Evolutionary conservation across 768 basidiomycete genomes (phyloP), one percentile per base, ranked within the genome.

Genomic region (Panaeolus papilionaceus): DNA sequence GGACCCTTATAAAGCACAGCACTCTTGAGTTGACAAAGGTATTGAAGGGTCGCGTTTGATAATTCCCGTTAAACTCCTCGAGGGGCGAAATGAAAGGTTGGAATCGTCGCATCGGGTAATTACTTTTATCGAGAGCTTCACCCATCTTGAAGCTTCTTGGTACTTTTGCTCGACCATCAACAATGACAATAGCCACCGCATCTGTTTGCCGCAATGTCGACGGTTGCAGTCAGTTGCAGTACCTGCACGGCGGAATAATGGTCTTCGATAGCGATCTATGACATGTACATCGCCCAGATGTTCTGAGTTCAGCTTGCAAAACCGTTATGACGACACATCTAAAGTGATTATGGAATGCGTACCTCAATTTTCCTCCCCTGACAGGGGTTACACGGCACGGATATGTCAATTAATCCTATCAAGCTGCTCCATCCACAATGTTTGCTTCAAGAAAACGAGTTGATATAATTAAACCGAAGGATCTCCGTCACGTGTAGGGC

Each of bases 401-500:
- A 28, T 9, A 58, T 28, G 54, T 58, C 54, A 58, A 23, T 37
- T 3, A 33, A 18, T 14, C 33, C 54, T 6, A 4, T 51, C 10
- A 51, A 51, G 20, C 2, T 20, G 12, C 47, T n/a, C 18, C 47
- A 20, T 51, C 47, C 26, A 51, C 20, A 1, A 23, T 51, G 47
- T 44, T 18, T 33, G 42, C 18, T 16, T 6, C 18, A 16, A 18
- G 42, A 44, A 16, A 11, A 11, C 4, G 16, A 44, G 42, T 44
- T 44, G 28, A 33, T 44, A 61, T 66, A 33, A 67, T 47, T 67
- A 67, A 40, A 61, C 49, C 33, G 45, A 33, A 28, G 37, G 49
- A 62, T 49, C 47, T 16, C 38, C 62, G 61, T 67, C 68, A 70
- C 69, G 61, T 63, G 69, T 65, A 63, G 26, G 63, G 54, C 33